Percentiles rank a stretch among this genome's conserved stretches.
phyloP scores from a whole-genome alignment of 208 protist species.

The Crithidia acanthocephali region DNA sequence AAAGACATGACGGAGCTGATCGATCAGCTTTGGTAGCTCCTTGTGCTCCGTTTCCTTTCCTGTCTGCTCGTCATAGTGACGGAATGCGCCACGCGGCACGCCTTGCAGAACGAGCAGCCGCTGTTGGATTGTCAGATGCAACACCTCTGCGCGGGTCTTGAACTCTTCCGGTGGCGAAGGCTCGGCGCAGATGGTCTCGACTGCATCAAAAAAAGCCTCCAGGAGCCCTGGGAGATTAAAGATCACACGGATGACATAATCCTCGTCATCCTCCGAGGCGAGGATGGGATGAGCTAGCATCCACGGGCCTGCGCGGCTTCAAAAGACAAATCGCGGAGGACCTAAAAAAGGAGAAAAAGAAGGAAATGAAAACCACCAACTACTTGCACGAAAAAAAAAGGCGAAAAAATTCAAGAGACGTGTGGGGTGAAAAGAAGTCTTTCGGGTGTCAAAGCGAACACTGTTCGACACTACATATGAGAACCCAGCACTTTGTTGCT shows the following conservation, averaged over 20 bases:
- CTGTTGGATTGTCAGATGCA: slow-evolving; percentile 71
- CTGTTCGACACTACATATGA: too few species aligned
- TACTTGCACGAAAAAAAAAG: neutral
- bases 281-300: slow-evolving; percentile 89
- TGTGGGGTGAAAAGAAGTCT: too few species aligned
- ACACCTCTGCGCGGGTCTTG: slow-evolving; percentile 43
- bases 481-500: too few species aligned
- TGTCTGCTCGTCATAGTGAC: slow-evolving; percentile 30
- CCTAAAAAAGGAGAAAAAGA: neutral
- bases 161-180: slow-evolving; percentile 42
- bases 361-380: neutral
- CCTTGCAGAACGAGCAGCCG: slow-evolving; percentile 51
- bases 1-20: slow-evolving; percentile 72
- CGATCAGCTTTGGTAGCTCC: slow-evolving; percentile 73
- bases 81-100: slow-evolving; percentile 52
- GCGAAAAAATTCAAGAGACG: too few species aligned
- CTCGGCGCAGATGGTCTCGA: slow-evolving; percentile 74
- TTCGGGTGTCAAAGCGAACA: too few species aligned
- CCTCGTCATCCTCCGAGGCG: slow-evolving; percentile 86
- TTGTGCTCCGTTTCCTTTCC: slow-evolving; percentile 36
- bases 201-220: slow-evolving; percentile 67
- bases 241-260: slow-evolving; percentile 76
- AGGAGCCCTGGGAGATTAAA: slow-evolving; percentile 57
- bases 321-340: neutral
- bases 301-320: neutral